These are phyloP conservation scores for Dactylis glomerata DNA, from an alignment of 176 grass and related monocot genomes.

Conservation along the genomic window DNA sequence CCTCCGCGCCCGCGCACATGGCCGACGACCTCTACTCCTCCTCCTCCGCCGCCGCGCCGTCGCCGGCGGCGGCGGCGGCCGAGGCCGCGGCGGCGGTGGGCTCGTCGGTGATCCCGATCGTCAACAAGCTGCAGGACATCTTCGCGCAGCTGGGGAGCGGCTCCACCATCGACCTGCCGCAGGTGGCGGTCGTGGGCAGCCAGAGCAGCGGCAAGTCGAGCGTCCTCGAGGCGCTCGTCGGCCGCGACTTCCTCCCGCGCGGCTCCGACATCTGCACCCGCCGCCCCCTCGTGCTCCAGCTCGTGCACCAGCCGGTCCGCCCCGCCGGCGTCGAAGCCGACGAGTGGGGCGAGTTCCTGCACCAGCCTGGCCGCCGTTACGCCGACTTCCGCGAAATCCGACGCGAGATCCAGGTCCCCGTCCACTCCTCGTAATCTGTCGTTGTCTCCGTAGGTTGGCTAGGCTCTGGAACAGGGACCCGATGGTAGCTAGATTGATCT, in stretches of 20 bases:
- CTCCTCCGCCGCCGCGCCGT: slow-evolving; percentile 31
- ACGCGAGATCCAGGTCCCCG: slow-evolving; percentile 80
- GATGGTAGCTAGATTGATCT: not conserved
- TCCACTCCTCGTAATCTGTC: not conserved
- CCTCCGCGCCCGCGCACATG: slow-evolving; percentile 19
- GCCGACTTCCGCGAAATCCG: slow-evolving; percentile 85
- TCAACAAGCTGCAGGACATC: slow-evolving; percentile 99
- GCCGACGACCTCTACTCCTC: slow-evolving; percentile 50
- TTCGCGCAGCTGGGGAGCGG: slow-evolving; percentile 82
- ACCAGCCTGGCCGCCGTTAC: slow-evolving; percentile 69
- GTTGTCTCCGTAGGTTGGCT: not conserved
- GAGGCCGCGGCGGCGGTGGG: slow-evolving; percentile 58
- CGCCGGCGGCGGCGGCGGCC: slow-evolving; percentile 34
- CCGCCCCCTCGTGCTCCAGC: slow-evolving; percentile 86
- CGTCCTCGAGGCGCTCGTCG: slow-evolving; percentile 92
- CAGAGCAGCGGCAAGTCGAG: slow-evolving; percentile 99
- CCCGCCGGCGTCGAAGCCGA: slow-evolving; percentile 48
- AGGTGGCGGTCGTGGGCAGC: slow-evolving; percentile 91
- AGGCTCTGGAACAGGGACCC: not conserved
- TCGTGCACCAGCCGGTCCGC: slow-evolving; percentile 63
- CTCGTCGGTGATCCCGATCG: slow-evolving; percentile 89
- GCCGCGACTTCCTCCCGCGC: slow-evolving; percentile 89
- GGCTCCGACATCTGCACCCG: slow-evolving; percentile 95
- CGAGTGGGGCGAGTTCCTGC: slow-evolving; percentile 98
- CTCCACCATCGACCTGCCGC: slow-evolving; percentile 86